A percentile compares a stretch with the other conserved stretches of the same genome.
These are phyloP conservation scores for Leccinum variabile DNA, from an alignment of 1,284 basidiomycete species.

Conservation along the genomic window DNA sequence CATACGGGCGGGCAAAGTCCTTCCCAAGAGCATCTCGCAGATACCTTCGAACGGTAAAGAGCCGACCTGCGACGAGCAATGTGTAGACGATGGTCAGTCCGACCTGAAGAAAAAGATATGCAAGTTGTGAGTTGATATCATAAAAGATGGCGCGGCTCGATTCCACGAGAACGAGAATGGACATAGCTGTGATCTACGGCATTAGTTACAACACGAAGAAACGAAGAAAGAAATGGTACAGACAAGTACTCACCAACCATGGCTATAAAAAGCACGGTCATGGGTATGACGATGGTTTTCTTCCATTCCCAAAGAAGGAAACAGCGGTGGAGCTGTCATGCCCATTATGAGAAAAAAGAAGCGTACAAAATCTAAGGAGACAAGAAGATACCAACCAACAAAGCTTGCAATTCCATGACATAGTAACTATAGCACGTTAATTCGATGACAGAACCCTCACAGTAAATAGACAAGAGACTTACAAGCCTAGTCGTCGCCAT, in stretches of 20 bases:
- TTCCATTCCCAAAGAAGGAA: constrained; percentile 29
- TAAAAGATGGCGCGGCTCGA: constrained; percentile 25
- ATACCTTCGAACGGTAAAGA: constrained; percentile 21
- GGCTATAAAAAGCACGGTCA: constrained; percentile 24
- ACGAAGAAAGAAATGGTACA: background rate
- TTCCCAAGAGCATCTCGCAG: constrained; percentile 19
- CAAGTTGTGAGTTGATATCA: constrained; percentile 27
- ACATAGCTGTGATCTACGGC: constrained; percentile 15
- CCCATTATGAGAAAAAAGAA: constrained; percentile 5
- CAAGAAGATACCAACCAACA: constrained; percentile 15
- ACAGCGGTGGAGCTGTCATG: constrained; percentile 31
- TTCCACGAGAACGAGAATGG: constrained; percentile 28
- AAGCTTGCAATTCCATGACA: constrained; percentile 25
- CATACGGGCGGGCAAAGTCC: constrained; percentile 26
- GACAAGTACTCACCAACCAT: constrained; percentile 25
- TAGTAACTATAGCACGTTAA: constrained; percentile 18
- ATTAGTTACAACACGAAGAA: background rate
- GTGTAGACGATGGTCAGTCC: constrained; percentile 34
- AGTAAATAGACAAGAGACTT: background rate
- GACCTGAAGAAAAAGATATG: constrained; percentile 32
- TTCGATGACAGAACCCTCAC: background rate
- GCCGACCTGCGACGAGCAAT: constrained; percentile 29
- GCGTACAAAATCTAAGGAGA: background rate
- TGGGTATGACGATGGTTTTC: constrained; percentile 20
- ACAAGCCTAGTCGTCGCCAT: constrained; percentile 27